A percentile compares a stretch with the other conserved stretches of the same genome.
phyloP scores from a whole-genome alignment of 768 basidiomycete species.

The Ramaria sp. region DNA sequence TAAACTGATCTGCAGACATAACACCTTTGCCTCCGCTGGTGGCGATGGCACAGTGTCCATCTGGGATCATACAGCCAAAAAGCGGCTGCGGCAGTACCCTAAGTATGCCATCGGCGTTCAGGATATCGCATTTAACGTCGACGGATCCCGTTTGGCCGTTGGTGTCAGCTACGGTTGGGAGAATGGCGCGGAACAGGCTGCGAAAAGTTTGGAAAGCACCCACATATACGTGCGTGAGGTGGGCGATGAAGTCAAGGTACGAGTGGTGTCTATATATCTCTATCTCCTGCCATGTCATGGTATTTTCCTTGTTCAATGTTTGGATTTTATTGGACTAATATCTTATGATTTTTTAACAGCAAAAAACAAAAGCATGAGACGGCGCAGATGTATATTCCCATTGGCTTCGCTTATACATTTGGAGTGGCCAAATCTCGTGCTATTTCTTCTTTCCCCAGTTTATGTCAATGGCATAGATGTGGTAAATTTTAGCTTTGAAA shows the following conservation, averaged over 20 bases:
- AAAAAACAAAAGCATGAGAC: slow-evolving; percentile 4
- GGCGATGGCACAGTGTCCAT: slow-evolving; percentile 91
- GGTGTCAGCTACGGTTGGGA: slow-evolving; percentile 88
- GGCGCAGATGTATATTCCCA: neutral
- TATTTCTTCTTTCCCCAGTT: neutral
- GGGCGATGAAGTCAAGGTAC: slow-evolving; percentile 71
- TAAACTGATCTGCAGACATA: slow-evolving; percentile 40
- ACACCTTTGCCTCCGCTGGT: slow-evolving; percentile 92
- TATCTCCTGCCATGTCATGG: neutral
- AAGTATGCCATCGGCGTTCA: slow-evolving; percentile 71
- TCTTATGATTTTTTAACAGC: neutral
- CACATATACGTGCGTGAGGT: slow-evolving; percentile 49
- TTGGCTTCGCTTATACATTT: neutral
- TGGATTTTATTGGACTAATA: neutral
- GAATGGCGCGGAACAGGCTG: slow-evolving; percentile 57
- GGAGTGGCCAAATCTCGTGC: neutral
- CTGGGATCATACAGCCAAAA: slow-evolving; percentile 97
- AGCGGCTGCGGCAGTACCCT: slow-evolving; percentile 83
- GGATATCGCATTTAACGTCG: slow-evolving; percentile 70
- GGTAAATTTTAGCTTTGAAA: neutral
- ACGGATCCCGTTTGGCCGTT: slow-evolving; percentile 75
- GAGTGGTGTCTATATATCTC: slow-evolving; percentile 12
- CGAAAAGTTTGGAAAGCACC: slow-evolving; percentile 52
- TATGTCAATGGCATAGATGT: neutral
- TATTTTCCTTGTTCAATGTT: neutral